Evolutionary conservation across 805 yeast species (phyloP).

Genomic region (Myxozyma lipomycoides): DNA sequence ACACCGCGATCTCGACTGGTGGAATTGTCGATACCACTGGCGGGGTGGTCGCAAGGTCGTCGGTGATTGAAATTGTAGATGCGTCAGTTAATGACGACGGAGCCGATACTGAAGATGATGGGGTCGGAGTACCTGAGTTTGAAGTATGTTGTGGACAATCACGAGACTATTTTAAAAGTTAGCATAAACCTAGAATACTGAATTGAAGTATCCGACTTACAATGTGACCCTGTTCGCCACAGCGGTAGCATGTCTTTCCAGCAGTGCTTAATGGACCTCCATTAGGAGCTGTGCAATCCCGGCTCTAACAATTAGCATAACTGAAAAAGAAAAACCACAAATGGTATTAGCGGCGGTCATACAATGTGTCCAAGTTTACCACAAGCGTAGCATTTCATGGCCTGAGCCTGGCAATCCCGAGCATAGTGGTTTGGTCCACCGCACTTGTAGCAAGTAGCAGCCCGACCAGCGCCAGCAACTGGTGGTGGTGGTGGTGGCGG

Average conservation of each 20-base stretch:
- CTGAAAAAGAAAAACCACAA: no score
- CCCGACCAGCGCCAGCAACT: conserved; percentile 9
- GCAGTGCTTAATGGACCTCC: conserved; percentile 31
- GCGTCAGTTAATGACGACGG: conserved; percentile 25
- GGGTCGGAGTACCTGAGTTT: conserved; percentile 9
- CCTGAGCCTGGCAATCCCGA: conserved; percentile 73
- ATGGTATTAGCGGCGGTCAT: conserved; percentile 43
- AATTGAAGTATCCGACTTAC: conserved; percentile 44
- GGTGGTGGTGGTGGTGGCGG: not conserved
- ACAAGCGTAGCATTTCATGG: conserved; percentile 81
- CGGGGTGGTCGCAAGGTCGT: conserved; percentile 18
- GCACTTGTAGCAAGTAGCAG: conserved; percentile 75
- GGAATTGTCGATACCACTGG: conserved; percentile 13
- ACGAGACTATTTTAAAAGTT: conserved; percentile 10
- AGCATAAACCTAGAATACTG: not conserved
- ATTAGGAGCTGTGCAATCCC: conserved; percentile 33
- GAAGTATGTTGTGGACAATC: conserved; percentile 24
- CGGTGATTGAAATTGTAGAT: conserved; percentile 19
- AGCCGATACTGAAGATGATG: conserved; percentile 11
- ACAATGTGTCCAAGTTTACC: conserved; percentile 84
- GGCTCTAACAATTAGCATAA: conserved; percentile 8
- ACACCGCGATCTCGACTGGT: not conserved
- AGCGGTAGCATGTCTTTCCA: conserved; percentile 61
- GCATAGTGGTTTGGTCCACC: conserved; percentile 90
- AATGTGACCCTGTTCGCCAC: conserved; percentile 75